phyloP scores from a whole-genome alignment of 2,329 filamentous ascomycete species.

The Arthrobotrys conoides region DNA sequence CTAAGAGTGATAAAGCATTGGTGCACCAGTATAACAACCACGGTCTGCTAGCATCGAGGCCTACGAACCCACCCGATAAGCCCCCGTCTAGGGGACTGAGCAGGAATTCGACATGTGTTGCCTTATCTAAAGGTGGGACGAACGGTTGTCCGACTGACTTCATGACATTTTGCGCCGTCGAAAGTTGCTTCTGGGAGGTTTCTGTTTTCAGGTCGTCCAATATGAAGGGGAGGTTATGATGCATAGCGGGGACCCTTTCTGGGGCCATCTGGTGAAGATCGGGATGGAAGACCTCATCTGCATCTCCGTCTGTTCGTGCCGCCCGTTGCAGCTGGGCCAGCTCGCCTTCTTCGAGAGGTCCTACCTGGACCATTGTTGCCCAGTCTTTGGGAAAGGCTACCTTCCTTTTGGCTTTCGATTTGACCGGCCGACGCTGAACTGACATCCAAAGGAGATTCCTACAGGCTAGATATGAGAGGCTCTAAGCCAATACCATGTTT shows the following conservation, averaged over 20 bases:
- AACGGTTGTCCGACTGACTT: constrained; percentile 32
- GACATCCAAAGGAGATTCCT: constrained; percentile 34
- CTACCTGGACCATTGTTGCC: constrained; percentile 25
- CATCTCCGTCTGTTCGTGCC: background rate
- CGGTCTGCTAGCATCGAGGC: constrained; percentile 86
- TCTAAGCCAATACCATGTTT: constrained; percentile 3
- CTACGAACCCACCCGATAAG: constrained; percentile 75
- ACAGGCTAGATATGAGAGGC: background rate
- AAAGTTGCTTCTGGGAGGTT: constrained; percentile 52
- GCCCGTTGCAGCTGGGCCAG: background rate
- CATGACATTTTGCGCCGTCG: constrained; percentile 39
- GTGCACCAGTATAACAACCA: constrained; percentile 97
- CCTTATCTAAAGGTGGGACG: constrained; percentile 38
- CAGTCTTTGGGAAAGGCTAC: constrained; percentile 38
- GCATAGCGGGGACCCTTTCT: constrained; percentile 44
- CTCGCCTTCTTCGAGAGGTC: constrained; percentile 7
- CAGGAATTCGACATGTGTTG: constrained; percentile 67
- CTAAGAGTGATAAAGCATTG: constrained; percentile 80
- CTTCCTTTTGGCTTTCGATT: constrained; percentile 42
- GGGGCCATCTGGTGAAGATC: background rate
- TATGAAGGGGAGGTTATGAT: constrained; percentile 44
- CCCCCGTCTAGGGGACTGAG: constrained; percentile 72
- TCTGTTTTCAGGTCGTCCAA: constrained; percentile 54
- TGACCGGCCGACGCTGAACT: constrained; percentile 23
- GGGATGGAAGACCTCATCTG: background rate